Conservation (phyloP, 371 early-diverging fungal genomes). For the Hamiltosporidium tvaerminnensis region DNA sequence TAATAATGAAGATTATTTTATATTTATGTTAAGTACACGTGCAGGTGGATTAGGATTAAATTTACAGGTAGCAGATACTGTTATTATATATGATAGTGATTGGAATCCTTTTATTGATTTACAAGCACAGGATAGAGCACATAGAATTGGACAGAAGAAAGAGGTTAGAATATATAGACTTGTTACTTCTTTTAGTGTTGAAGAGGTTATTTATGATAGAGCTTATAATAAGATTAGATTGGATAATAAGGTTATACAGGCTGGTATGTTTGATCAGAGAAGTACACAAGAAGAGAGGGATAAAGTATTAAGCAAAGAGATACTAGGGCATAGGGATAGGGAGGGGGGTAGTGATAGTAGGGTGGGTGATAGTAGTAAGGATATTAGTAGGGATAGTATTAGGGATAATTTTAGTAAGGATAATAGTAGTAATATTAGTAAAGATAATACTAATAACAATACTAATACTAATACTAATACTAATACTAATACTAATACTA, state of each 20-base stretch:
- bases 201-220: too few species aligned
- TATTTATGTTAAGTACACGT: constrained; percentile 85
- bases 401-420: constrained; percentile 60
- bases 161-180: constrained; percentile 91
- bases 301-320: not conserved
- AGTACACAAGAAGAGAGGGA: constrained; percentile 60
- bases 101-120: constrained; percentile 97
- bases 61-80: constrained; percentile 94
- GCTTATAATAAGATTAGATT: constrained; percentile 86
- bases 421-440: too few species aligned
- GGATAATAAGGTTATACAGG: constrained; percentile 91
- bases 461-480: too few species aligned
- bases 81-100: constrained; percentile 94
- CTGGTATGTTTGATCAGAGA: constrained; percentile 61
- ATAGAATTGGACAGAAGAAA: constrained; percentile 96
- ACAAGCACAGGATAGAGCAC: constrained; percentile 98
- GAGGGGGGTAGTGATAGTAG: not conserved
- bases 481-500: too few species aligned
- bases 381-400: constrained; percentile 26
- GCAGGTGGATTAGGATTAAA: constrained; percentile 98
- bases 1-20: constrained; percentile 66
- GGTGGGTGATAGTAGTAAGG: not conserved
- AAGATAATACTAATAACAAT: too few species aligned
- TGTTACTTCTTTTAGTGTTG: constrained; percentile 76
- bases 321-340: not conserved